phyloP scores from a whole-genome alignment of 192 early-diverging fungal genomes.

The Rhizophagus prolifer region DNA sequence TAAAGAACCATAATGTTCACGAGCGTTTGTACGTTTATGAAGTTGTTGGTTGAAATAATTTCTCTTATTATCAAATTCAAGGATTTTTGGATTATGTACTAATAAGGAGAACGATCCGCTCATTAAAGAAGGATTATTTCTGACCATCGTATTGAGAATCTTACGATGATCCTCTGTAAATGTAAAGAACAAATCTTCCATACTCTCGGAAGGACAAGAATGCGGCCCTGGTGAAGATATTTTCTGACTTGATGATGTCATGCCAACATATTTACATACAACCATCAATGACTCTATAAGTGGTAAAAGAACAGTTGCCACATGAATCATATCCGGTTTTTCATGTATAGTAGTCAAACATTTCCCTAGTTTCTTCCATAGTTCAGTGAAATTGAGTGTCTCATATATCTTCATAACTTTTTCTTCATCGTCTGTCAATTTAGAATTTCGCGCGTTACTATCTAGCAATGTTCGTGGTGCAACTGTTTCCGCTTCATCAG shows the following conservation, averaged over 20 bases:
- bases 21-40: constrained; percentile 70
- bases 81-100: constrained; percentile 95
- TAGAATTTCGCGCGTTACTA: constrained; percentile 30
- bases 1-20: constrained; percentile 69
- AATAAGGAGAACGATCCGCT: constrained; percentile 95
- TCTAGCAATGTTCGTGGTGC: constrained; percentile 44
- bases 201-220: constrained; percentile 32
- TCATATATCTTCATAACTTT: constrained; percentile 52
- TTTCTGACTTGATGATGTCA: constrained; percentile 39
- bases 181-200: constrained; percentile 75
- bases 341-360: constrained; percentile 73
- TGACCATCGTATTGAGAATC: constrained; percentile 95
- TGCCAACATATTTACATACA: constrained; percentile 84
- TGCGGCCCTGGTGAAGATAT: constrained; percentile 15
- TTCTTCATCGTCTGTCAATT: constrained; percentile 48
- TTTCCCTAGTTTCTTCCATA: constrained; percentile 80
- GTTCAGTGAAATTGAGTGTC: constrained; percentile 51
- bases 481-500: constrained; percentile 38
- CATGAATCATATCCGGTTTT: constrained; percentile 79
- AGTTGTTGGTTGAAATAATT: constrained; percentile 96
- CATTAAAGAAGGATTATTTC: constrained; percentile 94
- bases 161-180: constrained; percentile 96
- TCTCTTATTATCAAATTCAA: constrained; percentile 99
- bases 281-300: constrained; percentile 98
- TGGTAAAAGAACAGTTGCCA: constrained; percentile 90